These are phyloP conservation scores for Paramecium octaurelia DNA, from an alignment of 73 alveolate genomes.

Conservation along the genomic window DNA sequence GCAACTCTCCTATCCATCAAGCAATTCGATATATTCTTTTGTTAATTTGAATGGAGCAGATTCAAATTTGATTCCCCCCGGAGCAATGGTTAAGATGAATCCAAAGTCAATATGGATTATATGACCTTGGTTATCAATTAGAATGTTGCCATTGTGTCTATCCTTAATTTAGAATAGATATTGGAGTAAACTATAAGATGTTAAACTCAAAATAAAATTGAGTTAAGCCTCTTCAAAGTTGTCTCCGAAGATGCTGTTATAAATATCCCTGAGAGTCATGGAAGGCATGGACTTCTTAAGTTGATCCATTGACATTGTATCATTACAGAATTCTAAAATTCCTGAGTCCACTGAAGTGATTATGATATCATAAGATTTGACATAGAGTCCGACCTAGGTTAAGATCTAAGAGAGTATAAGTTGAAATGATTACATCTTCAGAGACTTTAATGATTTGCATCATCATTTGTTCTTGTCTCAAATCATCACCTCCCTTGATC, in stretches of 20 bases:
- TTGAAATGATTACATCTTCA: slow-evolving; percentile 52
- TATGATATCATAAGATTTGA: slow-evolving; percentile 82
- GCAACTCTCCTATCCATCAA: slow-evolving; percentile 41
- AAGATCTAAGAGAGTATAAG: slow-evolving; percentile 72
- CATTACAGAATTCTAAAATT: slow-evolving; percentile 81
- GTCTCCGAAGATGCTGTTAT: slow-evolving; percentile 69
- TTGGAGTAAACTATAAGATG: slow-evolving; percentile 71
- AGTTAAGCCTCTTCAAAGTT: slow-evolving; percentile 38
- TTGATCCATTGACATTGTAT: slow-evolving; percentile 79
- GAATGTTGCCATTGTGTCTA: slow-evolving; percentile 98
- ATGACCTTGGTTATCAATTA: slow-evolving; percentile 96
- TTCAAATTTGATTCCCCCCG: slow-evolving; percentile 95
- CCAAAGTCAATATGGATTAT: slow-evolving; percentile 98
- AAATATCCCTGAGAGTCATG: slow-evolving; percentile 71
- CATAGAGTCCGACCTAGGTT: slow-evolving; percentile 46
- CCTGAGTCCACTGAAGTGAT: slow-evolving; percentile 84
- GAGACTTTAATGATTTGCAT: slow-evolving; percentile 80
- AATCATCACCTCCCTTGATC: slow-evolving; percentile 87
- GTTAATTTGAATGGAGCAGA: slow-evolving; percentile 92
- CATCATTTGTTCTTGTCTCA: slow-evolving; percentile 86
- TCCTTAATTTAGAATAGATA: slow-evolving; percentile 93
- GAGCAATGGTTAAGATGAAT: slow-evolving; percentile 91
- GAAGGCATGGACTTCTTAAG: slow-evolving; percentile 74
- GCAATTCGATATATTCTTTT: slow-evolving; percentile 44
- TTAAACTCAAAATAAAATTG: slow-evolving; percentile 41